Conservation (phyloP, 129 eudicot species). For the Tagetes erecta region DNA sequence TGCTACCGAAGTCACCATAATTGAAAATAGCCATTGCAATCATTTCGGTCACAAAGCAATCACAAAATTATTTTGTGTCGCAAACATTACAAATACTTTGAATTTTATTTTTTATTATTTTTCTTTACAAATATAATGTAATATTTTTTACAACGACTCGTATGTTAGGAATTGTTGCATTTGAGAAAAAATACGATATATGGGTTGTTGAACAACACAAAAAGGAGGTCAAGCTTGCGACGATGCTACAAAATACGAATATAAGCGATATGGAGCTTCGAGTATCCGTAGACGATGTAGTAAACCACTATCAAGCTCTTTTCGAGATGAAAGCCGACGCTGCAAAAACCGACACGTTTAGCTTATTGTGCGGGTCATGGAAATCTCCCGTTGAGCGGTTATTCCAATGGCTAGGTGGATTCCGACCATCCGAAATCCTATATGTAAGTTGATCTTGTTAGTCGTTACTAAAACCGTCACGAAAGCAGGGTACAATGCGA, state of each 20-base stretch:
- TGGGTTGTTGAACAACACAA: constrained; percentile 72
- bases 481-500: background rate
- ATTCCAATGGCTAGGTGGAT: constrained; percentile 92
- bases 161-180: constrained; percentile 48
- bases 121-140: background rate
- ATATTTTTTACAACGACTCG: background rate
- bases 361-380: constrained; percentile 71
- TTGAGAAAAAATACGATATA: constrained; percentile 63
- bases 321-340: constrained; percentile 71
- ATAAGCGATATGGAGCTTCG: constrained; percentile 55
- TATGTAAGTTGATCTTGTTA: constrained; percentile 37
- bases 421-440: constrained; percentile 73
- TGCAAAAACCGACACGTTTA: constrained; percentile 73
- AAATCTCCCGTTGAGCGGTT: constrained; percentile 73
- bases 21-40: background rate
- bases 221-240: constrained; percentile 55
- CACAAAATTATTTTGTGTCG: background rate
- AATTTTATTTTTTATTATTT: background rate
- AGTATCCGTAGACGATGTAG: constrained; percentile 42
- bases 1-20: background rate
- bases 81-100: constrained; percentile 17
- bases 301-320: constrained; percentile 62
- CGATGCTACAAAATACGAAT: constrained; percentile 43
- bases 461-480: background rate
- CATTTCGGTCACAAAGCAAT: background rate